Base-by-base conservation (phyloP, 345 rosid species). In the Carallia brachiata region DNA sequence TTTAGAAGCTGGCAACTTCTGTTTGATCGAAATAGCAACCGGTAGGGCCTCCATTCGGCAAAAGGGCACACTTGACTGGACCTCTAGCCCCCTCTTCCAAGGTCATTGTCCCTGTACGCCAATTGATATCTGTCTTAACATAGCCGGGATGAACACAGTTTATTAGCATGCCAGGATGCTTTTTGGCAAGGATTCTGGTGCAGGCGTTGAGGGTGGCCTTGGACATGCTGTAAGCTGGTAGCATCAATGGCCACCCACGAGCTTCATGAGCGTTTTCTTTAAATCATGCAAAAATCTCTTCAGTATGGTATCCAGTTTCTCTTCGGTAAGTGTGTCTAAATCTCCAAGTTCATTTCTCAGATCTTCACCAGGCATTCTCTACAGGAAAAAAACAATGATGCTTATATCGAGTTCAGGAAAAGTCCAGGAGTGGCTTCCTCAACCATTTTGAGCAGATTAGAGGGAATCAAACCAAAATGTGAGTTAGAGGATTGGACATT, bases 81-180 rank as follows among this genome's bases (percentile, higher is more conserved):
- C 84, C 88, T 69, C 57, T 63, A 6, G 84, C 83, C 0, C 88
- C 89, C 5, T 83, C 88, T 63, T 76, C 83, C 1, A 77, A 62
- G 0, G 82, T 37, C 78, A 83, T 67, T 5, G 76, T 12, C 28
- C 90, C 87, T 0, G 82, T 87, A 62, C 81, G 85, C 85, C 83
- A 83, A 66, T 80, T 82, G 1, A 83, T 37, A 62, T 84, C 88
- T 0, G 89, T 81, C 19, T 82, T 13, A 31, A 83, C 86, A 37
- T 68, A 87, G 19, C 87, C 88, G 5, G 88, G 88, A 76, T 84
- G 88, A 48, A 84, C 87, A 27, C 84, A 83, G 31, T 87, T 85
- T 64, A 87, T 78, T 52, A 64, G 71, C 89, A 84, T 87, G 0
- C 50, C 32, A 0, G 84, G 84, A 48, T 87, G 61, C 66, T 47